These are phyloP conservation scores for Didymella keratinophila DNA, from an alignment of 2,329 filamentous ascomycete genomes.

Conservation along the genomic window DNA sequence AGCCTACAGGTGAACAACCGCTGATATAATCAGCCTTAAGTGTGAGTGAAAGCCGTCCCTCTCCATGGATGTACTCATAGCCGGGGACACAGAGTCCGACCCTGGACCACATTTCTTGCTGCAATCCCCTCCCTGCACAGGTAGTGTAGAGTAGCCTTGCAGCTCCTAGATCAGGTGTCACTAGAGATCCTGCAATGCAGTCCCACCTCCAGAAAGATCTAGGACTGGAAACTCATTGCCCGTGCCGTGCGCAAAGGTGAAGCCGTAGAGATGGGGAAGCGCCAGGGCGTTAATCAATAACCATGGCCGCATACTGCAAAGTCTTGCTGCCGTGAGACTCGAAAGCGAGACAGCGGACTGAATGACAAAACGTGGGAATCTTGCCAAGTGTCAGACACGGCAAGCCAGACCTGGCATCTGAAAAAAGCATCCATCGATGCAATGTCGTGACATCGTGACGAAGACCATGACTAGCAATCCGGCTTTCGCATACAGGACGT, in stretches of 20 bases:
- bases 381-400: not conserved
- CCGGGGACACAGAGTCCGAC: not conserved
- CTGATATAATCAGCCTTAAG: not conserved
- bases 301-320: not conserved
- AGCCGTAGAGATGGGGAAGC: not conserved
- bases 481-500: not conserved
- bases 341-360: not conserved
- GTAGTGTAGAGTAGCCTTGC: not conserved
- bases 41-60: not conserved
- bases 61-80: not conserved
- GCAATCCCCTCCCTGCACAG: not conserved
- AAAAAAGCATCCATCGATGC: not conserved
- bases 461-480: not conserved
- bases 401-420: not conserved
- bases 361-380: not conserved
- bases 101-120: not conserved
- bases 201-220: not conserved
- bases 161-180: not conserved
- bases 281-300: not conserved
- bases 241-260: not conserved
- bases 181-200: not conserved
- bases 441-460: not conserved
- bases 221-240: not conserved
- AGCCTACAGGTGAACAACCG: not conserved
- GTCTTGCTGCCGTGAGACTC: not conserved